These are phyloP conservation scores for Domatiomyces globalis DNA, from an alignment of 2,329 filamentous ascomycete species.

Conservation along the genomic window DNA sequence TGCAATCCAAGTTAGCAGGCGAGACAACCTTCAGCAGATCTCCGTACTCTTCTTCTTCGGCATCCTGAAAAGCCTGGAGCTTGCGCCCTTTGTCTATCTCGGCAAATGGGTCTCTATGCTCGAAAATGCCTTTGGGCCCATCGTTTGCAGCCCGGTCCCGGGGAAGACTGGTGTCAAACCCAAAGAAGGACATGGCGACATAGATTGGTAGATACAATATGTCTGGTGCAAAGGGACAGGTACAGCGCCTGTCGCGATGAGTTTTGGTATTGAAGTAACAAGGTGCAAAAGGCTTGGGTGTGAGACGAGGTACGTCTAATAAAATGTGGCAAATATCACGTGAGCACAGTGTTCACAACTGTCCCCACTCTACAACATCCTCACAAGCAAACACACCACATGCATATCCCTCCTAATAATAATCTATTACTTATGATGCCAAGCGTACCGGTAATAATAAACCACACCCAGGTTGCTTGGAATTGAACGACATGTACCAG, in stretches of 20 bases:
- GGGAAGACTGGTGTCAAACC: conserved; percentile 59
- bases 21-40: conserved; percentile 19
- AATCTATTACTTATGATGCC: too few relatives aligned
- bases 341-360: too few relatives aligned
- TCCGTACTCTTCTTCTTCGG: conserved; percentile 46
- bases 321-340: too few relatives aligned
- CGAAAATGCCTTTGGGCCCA: conserved; percentile 59
- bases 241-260: background rate
- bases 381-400: too few relatives aligned
- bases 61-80: conserved; percentile 30
- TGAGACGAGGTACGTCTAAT: background rate
- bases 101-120: conserved; percentile 79
- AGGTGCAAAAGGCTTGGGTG: background rate
- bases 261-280: background rate
- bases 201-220: conserved; percentile 4
- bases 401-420: too few relatives aligned
- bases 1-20: conserved; percentile 16
- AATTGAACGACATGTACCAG: too few relatives aligned
- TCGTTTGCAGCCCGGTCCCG: conserved; percentile 42
- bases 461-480: too few relatives aligned
- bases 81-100: conserved; percentile 49
- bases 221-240: background rate
- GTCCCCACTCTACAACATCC: too few relatives aligned
- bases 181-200: conserved; percentile 75
- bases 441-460: too few relatives aligned